phyloP scores from a whole-genome alignment of 305 asterid species.

The Solanum hybrid region DNA sequence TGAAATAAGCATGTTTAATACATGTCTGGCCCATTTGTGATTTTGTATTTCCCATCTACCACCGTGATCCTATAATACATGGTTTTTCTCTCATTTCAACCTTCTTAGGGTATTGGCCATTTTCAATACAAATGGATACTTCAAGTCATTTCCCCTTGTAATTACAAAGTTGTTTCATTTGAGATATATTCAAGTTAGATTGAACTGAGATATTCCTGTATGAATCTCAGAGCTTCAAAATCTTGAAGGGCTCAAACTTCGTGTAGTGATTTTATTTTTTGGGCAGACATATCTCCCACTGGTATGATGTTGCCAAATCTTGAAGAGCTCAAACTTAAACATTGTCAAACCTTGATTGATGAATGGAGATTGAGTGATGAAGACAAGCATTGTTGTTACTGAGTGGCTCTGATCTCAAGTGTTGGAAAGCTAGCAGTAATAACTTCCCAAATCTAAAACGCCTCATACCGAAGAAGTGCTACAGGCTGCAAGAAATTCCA shows the following conservation, averaged over 20 bases:
- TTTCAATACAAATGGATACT: not conserved
- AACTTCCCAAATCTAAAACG: not conserved
- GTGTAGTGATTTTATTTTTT: not conserved
- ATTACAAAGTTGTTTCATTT: not conserved
- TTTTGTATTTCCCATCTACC: too few species aligned
- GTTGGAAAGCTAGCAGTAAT: not conserved
- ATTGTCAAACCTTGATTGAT: not conserved
- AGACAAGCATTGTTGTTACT: not conserved
- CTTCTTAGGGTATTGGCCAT: not conserved
- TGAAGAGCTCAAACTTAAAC: slow-evolving; percentile 5
- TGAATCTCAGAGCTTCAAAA: not conserved
- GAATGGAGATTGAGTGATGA: not conserved
- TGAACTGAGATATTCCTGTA: not conserved
- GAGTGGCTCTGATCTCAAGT: not conserved
- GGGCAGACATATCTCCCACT: not conserved
- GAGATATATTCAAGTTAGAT: not conserved
- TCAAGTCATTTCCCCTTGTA: not conserved
- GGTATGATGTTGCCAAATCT: not conserved
- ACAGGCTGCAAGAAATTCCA: not conserved
- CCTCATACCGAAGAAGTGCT: not conserved
- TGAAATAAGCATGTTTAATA: not conserved
- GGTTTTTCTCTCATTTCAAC: not conserved
- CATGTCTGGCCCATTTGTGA: not conserved
- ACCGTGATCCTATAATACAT: not conserved
- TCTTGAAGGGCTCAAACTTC: not conserved